Percentiles rank a stretch among this genome's conserved stretches.
Evolutionary conservation across 768 basidiomycete genomes (phyloP).

Genomic region (Asterophora lycoperdoides): DNA sequence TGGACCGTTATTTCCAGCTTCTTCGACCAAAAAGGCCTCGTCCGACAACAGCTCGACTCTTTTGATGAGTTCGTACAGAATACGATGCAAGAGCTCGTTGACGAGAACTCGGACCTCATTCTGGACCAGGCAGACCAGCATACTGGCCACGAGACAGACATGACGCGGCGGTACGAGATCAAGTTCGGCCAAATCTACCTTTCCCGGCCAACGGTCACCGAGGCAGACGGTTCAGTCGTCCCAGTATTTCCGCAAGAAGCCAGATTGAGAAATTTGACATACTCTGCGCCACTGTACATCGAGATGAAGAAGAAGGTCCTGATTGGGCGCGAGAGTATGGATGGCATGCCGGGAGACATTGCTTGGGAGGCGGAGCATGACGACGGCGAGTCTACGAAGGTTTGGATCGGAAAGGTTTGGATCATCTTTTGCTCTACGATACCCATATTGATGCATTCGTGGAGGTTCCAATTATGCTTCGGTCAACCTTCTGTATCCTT

Average conservation of each 20-base stretch:
- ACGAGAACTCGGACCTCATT: constrained; percentile 93
- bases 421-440: background rate
- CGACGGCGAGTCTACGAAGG: constrained; percentile 73
- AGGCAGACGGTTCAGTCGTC: constrained; percentile 90
- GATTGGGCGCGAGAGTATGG: constrained; percentile 74
- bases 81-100: constrained; percentile 98
- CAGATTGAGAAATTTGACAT: constrained; percentile 89
- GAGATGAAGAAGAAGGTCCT: constrained; percentile 90
- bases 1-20: constrained; percentile 96
- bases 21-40: constrained; percentile 96
- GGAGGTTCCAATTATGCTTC: constrained; percentile 96
- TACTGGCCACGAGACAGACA: constrained; percentile 75
- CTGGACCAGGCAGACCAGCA: constrained; percentile 97
- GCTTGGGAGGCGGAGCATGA: constrained; percentile 73
- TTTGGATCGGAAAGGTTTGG: constrained; percentile 91
- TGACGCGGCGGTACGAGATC: constrained; percentile 93
- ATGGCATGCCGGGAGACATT: constrained; percentile 76
- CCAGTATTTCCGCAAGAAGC: constrained; percentile 98
- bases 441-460: constrained; percentile 2
- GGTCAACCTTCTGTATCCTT: constrained; percentile 93
- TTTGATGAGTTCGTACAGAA: constrained; percentile 99
- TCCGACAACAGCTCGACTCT: constrained; percentile 94
- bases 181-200: constrained; percentile 98
- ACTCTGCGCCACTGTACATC: constrained; percentile 92
- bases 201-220: constrained; percentile 90